These are phyloP conservation scores for Thermothelomyces thermophilus DNA, from an alignment of 2,329 filamentous ascomycete species.

Conservation along the genomic window DNA sequence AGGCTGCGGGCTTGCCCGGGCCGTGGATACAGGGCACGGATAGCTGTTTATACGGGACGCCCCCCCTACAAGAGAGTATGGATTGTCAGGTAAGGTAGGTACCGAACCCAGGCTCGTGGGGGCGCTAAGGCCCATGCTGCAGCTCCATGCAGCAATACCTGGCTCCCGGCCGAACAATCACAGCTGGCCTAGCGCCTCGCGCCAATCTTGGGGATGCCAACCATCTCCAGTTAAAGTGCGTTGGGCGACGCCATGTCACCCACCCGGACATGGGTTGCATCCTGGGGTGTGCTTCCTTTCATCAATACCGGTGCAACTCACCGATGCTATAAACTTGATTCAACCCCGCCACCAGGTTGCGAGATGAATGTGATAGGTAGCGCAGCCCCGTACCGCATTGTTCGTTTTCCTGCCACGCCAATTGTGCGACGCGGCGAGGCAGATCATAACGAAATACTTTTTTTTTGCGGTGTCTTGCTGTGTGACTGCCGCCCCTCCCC, in stretches of 20 bases:
- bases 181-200: not conserved
- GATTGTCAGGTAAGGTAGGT: too few species aligned
- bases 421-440: constrained; percentile 16
- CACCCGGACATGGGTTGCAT: constrained; percentile 14
- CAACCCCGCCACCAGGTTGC: not conserved
- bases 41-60: constrained; percentile 2
- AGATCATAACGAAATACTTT: not conserved
- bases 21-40: constrained; percentile 8
- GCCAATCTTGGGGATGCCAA: constrained; percentile 1
- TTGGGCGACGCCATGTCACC: constrained; percentile 20
- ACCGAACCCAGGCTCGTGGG: constrained; percentile 13
- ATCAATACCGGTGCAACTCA: constrained; percentile 9
- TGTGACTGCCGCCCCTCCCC: too few species aligned
- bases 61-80: too few species aligned
- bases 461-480: constrained; percentile 3
- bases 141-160: constrained; percentile 11
- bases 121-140: constrained; percentile 12
- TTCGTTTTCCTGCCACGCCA: constrained; percentile 4
- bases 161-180: constrained; percentile 17
- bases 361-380: constrained; percentile 1
- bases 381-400: not conserved
- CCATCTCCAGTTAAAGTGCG: constrained; percentile 7
- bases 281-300: constrained; percentile 16
- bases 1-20: constrained; percentile 12
- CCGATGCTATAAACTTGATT: constrained; percentile 13